Conservation (phyloP, 106 monocot genomes). For the Acorus gramineus region DNA sequence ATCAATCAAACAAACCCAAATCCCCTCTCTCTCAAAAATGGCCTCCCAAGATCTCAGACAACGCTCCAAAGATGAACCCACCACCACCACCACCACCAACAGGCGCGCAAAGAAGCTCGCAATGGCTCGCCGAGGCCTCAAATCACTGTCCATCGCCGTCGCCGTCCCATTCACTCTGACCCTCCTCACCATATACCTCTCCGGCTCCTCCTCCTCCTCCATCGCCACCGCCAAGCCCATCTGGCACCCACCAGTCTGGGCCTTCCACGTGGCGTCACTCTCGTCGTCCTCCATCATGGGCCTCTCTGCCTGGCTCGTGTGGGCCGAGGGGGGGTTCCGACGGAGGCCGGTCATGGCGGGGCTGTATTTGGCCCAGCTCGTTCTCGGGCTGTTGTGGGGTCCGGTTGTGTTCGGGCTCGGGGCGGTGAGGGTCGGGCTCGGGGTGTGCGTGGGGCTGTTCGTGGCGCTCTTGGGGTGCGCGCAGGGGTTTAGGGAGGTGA, state of each 20-base stretch:
- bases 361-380: conserved; percentile 15
- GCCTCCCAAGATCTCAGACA: conserved; percentile 9
- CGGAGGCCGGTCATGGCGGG: not conserved
- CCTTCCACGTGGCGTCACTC: conserved; percentile 20
- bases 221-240: not conserved
- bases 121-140: conserved; percentile 33
- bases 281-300: conserved; percentile 15
- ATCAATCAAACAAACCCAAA: no score
- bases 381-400: conserved; percentile 17
- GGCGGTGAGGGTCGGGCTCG: conserved; percentile 4
- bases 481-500: conserved; percentile 15
- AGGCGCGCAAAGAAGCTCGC: conserved; percentile 15
- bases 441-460: conserved; percentile 1
- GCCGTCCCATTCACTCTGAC: conserved; percentile 21
- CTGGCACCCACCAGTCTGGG: conserved; percentile 25
- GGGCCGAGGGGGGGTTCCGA: conserved; percentile 41
- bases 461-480: conserved; percentile 7
- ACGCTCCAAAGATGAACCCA: not conserved
- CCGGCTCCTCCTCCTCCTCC: not conserved
- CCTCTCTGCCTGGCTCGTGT: conserved; percentile 31
- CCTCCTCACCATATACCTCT: conserved; percentile 6
- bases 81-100: not conserved
- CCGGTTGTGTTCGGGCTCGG: conserved; percentile 18
- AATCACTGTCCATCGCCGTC: conserved; percentile 30
- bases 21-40: conserved; percentile 8